phyloP scores from a whole-genome alignment of 2,329 filamentous ascomycete species.

The Colletotrichum paranaense region DNA sequence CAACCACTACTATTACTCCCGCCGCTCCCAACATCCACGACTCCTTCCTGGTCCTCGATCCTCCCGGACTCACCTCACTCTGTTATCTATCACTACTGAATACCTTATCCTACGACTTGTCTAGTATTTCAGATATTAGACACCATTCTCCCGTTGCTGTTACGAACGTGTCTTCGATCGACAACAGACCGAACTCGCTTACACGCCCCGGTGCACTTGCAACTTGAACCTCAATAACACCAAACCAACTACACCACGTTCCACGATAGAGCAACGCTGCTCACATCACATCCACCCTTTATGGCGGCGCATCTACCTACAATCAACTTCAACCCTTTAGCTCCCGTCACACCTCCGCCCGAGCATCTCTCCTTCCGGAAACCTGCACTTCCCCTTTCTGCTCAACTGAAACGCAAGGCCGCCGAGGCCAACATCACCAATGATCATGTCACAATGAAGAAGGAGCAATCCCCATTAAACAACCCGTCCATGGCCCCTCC shows the following conservation, averaged over 20 bases:
- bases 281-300: constrained; percentile 16
- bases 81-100: constrained; percentile 7
- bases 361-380: constrained; percentile 48
- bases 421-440: constrained; percentile 21
- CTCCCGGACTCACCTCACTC: neutral
- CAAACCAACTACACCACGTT: neutral
- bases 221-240: constrained; percentile 8
- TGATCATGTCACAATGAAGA: constrained; percentile 29
- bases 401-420: constrained; percentile 37
- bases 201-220: neutral
- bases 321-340: constrained; percentile 45
- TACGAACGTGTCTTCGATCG: neutral
- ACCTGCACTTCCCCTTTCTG: constrained; percentile 26
- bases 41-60: neutral
- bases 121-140: neutral
- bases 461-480: constrained; percentile 15
- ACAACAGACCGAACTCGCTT: neutral
- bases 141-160: neutral
- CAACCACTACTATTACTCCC: constrained; percentile 10
- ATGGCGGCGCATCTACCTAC: constrained; percentile 34
- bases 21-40: neutral
- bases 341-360: constrained; percentile 53
- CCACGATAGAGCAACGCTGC: constrained; percentile 5
- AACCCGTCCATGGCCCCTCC: constrained; percentile 18
- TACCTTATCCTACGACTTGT: neutral